Conservation (phyloP, 1,284 basidiomycete species). For the Heterobasidion irregulare region DNA sequence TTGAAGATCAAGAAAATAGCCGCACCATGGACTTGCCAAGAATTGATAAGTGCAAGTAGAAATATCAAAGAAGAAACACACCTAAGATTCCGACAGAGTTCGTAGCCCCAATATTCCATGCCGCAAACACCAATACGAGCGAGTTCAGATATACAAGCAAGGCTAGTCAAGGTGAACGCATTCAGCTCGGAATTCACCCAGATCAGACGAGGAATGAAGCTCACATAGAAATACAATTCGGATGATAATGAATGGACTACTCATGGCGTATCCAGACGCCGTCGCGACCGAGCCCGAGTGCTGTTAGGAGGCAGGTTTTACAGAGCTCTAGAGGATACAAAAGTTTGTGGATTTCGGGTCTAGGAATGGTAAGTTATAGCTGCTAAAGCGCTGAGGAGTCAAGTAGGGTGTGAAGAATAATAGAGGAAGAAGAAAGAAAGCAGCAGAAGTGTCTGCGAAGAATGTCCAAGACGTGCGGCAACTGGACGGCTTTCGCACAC, state of each 20-base stretch:
- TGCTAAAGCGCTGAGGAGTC: too few relatives aligned
- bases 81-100: constrained; percentile 28
- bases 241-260: constrained; percentile 38
- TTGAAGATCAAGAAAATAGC: constrained; percentile 45
- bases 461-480: too few relatives aligned
- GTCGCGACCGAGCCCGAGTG: not conserved
- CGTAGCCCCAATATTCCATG: constrained; percentile 44
- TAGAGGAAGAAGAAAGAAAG: too few relatives aligned
- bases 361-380: too few relatives aligned
- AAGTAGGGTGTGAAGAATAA: too few relatives aligned
- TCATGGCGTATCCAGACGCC: constrained; percentile 16
- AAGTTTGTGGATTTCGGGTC: too few relatives aligned
- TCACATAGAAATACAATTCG: constrained; percentile 51
- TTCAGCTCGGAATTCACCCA: not conserved
- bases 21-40: constrained; percentile 32
- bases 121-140: constrained; percentile 44
- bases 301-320: too few relatives aligned
- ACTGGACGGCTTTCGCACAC: too few relatives aligned
- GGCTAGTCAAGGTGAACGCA: constrained; percentile 23
- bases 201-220: constrained; percentile 15
- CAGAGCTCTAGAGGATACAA: too few relatives aligned
- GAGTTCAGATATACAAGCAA: constrained; percentile 43
- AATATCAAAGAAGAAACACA: constrained; percentile 13
- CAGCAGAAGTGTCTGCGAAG: too few relatives aligned
- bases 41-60: not conserved